phyloP scores from a whole-genome alignment of 176 grass and related monocot species.

The Triticum timopheevii region DNA sequence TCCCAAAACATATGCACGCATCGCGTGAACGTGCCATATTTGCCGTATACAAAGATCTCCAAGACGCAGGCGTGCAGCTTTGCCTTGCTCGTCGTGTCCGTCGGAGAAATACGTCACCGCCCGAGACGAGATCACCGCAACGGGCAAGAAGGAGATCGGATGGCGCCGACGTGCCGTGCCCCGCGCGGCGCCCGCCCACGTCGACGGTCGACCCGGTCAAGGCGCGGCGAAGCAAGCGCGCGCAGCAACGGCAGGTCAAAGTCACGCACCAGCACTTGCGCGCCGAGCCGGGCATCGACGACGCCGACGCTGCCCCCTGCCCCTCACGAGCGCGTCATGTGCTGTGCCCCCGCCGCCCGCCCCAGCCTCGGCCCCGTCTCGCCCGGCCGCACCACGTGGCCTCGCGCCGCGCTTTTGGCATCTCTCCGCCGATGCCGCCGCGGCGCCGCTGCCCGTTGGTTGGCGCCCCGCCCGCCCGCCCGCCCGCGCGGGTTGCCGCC shows the following conservation, averaged over 20 bases:
- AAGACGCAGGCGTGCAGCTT: not conserved
- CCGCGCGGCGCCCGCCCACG: not conserved
- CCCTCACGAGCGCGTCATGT: not conserved
- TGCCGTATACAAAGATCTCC: not conserved
- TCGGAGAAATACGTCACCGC: too few species aligned
- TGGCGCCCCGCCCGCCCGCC: not conserved
- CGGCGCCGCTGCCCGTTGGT: slow-evolving; percentile 28
- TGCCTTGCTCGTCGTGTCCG: too few species aligned
- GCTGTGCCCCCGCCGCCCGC: too few species aligned
- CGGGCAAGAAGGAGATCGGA: slow-evolving; percentile 21
- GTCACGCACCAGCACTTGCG: not conserved
- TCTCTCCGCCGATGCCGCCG: not conserved
- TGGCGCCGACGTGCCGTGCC: slow-evolving; percentile 39
- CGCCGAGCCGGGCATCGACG: not conserved
- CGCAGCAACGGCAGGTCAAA: slow-evolving; percentile 33
- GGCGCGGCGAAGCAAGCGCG: too few species aligned
- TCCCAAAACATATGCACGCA: not conserved
- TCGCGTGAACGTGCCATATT: too few species aligned
- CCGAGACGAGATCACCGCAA: not conserved
- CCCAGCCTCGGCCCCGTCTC: not conserved
- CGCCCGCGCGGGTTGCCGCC: slow-evolving; percentile 26
- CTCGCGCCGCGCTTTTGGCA: slow-evolving; percentile 29
- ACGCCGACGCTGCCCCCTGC: not conserved
- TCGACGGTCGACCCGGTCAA: slow-evolving; percentile 3
- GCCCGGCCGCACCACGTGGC: slow-evolving; percentile 29